These are phyloP conservation scores for Globisporangium middletonii DNA, from an alignment of 352 stramenopile genomes.

Conservation along the genomic window DNA sequence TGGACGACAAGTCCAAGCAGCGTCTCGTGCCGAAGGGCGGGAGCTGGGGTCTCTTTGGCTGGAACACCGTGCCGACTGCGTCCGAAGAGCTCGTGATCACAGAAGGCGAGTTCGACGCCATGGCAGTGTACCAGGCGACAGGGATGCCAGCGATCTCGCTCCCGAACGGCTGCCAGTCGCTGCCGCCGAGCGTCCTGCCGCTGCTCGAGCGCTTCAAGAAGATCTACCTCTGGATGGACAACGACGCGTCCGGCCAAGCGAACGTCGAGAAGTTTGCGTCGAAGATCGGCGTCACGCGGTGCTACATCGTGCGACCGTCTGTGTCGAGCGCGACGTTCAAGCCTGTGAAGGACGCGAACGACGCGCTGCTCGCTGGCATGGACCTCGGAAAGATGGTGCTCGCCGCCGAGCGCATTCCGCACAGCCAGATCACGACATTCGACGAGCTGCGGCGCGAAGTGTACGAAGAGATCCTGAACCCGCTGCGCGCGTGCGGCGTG, in stretches of 20 bases:
- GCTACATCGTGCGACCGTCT: conserved; percentile 88
- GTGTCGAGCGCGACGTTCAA: conserved; percentile 67
- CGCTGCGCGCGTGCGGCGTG: conserved; percentile 90
- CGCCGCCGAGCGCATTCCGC: conserved; percentile 76
- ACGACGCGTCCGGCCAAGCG: conserved; percentile 92
- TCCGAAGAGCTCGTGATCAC: conserved; percentile 94
- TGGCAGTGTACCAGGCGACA: conserved; percentile 96
- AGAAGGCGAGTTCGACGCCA: conserved; percentile 96
- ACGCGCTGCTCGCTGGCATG: conserved; percentile 89
- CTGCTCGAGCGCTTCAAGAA: conserved; percentile 95
- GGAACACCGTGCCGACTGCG: conserved; percentile 91
- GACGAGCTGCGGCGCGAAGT: conserved; percentile 89
- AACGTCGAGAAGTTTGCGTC: conserved; percentile 95
- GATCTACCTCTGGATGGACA: conserved; percentile 99
- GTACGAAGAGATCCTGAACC: conserved; percentile 94
- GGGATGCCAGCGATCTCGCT: conserved; percentile 91
- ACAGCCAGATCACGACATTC: conserved; percentile 94
- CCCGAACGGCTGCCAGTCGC: conserved; percentile 95
- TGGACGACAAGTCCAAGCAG: conserved; percentile 86
- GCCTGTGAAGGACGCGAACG: conserved; percentile 91
- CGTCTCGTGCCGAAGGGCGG: conserved; percentile 88
- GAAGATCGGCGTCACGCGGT: conserved; percentile 91
- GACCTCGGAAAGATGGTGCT: conserved; percentile 87
- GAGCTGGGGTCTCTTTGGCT: conserved; percentile 98
- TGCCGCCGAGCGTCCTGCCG: conserved; percentile 93